These are phyloP conservation scores for Sanghuangporus baumii DNA, from an alignment of 1,284 basidiomycete genomes.

Conservation along the genomic window DNA sequence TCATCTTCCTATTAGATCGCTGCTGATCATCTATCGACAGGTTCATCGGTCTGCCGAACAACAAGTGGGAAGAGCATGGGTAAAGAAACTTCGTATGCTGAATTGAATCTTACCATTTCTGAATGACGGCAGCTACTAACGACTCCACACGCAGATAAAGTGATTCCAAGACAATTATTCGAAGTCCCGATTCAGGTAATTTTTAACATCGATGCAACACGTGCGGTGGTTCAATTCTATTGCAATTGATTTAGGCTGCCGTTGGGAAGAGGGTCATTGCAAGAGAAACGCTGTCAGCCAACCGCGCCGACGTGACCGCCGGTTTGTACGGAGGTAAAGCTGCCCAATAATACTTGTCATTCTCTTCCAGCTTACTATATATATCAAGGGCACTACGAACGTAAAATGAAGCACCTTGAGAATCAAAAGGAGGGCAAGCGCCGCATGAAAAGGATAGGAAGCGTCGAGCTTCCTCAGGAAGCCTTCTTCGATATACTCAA, in stretches of 20 bases:
- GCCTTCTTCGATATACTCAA: constrained; percentile 85
- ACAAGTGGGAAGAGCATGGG: constrained; percentile 73
- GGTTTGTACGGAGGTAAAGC: constrained; percentile 82
- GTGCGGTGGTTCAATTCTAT: neutral
- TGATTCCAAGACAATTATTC: constrained; percentile 90
- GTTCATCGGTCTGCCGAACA: constrained; percentile 72
- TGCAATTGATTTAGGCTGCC: constrained; percentile 38
- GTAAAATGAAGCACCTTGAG: constrained; percentile 87
- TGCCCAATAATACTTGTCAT: constrained; percentile 9
- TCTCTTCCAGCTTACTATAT: constrained; percentile 13
- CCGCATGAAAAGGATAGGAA: constrained; percentile 81
- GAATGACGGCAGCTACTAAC: neutral
- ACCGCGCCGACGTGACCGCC: constrained; percentile 93
- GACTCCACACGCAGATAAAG: constrained; percentile 54
- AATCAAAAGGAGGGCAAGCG: constrained; percentile 92
- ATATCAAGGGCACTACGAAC: constrained; percentile 72
- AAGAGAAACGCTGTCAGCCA: constrained; percentile 81
- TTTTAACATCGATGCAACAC: neutral
- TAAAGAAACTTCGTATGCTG: constrained; percentile 79
- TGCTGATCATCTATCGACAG: neutral
- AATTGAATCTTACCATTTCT: neutral
- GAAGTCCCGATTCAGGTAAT: constrained; percentile 80
- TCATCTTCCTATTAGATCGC: neutral
- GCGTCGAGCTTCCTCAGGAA: constrained; percentile 84
- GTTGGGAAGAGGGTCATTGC: constrained; percentile 87